Evolutionary conservation across 2,329 filamentous ascomycete genomes (phyloP), one percentile per base, ranked within the genome.

Genomic region (Pseudogymnoascus verrucosus): DNA sequence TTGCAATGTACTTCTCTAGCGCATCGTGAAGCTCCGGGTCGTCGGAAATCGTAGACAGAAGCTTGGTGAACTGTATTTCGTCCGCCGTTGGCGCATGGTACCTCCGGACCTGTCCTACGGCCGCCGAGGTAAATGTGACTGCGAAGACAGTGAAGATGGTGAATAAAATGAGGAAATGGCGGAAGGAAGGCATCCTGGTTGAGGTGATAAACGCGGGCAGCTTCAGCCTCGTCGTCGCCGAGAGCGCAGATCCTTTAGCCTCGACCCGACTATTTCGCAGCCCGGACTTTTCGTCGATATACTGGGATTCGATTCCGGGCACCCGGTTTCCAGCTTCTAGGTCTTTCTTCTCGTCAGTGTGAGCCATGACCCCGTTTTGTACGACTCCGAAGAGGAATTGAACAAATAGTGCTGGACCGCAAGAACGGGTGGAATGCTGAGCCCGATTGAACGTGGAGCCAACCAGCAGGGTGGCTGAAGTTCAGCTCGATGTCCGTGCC

Each of bases 371-470:
- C 10, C 12, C 21, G 44, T 51, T 26, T 51, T 26, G 23, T 28
- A 28, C 44, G 6, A 51, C 44, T 51, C 44, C 44, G 23, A 28
- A 28, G 12, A 51, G 21, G 21, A 51, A 10, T n/a, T 51, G 44
- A 4, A n/a, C 23, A 51, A 51, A 51, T 51, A 51, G 44, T 51
- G 44, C 44, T 51, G 44, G 23, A 28, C 10, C 14, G 7, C 44
- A 28, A 51, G 23, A 14, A 51, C 7, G 21, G 44, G 12, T 51
- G 44, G 44, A 51, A 42, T 63, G 51, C 47, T 65, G 67, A n/a
- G 62, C 59, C 36, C 54, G 26, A 51, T 51, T 51, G 44, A 51
- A 51, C 44, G 44, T 51, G 44, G 44, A 26, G 44, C 44, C 44
- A 51, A 51, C 44, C 44, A 51, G 44, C 44, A 51, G 14, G 44